Conservation (phyloP, 208 protist species). For the Trypanosoma rangeli region DNA sequence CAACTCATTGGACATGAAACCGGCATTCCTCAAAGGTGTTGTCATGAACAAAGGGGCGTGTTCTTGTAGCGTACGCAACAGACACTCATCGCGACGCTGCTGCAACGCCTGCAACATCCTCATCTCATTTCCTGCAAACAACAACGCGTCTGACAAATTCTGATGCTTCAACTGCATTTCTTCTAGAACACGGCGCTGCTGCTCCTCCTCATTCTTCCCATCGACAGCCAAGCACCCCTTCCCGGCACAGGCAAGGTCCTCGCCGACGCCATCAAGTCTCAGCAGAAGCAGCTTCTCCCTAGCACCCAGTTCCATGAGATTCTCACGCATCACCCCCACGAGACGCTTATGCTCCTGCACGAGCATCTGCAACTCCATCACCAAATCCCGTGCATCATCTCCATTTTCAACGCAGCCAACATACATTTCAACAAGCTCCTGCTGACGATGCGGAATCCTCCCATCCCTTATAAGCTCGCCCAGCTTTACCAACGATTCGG, state of each 20-base stretch:
- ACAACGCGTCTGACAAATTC: not conserved
- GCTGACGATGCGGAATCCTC: conserved; percentile 8
- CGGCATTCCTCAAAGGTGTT: conserved; percentile 1
- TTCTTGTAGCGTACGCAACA: not conserved
- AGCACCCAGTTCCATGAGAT: conserved; percentile 11
- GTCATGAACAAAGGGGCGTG: conserved; percentile 1
- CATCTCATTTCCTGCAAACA: not conserved
- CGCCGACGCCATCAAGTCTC: conserved; percentile 10
- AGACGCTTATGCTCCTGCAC: not conserved
- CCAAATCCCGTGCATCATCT: not conserved
- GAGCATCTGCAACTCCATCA: conserved; percentile 4
- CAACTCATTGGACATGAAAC: not conserved
- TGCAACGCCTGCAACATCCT: not conserved
- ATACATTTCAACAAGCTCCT: conserved; percentile 1
- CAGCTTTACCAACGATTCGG: not conserved
- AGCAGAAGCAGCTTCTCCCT: conserved; percentile 2
- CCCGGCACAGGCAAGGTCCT: conserved; percentile 2
- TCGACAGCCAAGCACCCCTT: not conserved
- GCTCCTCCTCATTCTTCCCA: not conserved
- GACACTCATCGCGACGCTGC: not conserved
- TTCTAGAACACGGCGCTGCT: not conserved
- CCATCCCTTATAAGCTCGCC: not conserved
- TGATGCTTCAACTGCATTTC: not conserved
- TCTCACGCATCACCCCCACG: not conserved
- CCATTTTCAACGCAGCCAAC: not conserved